Conservation (phyloP, 2,329 filamentous ascomycete species). For the Aspergillus sp. region DNA sequence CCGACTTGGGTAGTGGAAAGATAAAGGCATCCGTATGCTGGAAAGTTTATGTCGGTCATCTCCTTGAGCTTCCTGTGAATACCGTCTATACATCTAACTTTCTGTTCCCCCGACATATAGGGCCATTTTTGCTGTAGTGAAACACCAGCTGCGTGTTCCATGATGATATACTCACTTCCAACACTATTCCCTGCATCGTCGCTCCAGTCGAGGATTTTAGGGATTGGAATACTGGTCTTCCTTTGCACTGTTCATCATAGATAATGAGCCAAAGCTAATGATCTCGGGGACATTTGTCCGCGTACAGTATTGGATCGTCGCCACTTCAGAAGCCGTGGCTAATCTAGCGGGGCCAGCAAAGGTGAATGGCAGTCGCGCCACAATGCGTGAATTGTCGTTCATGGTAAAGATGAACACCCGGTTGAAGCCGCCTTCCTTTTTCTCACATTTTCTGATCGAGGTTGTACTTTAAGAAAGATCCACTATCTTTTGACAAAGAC, state of each 20-base stretch:
- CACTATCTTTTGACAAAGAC: slow-evolving; percentile 37
- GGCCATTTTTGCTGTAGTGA: slow-evolving; percentile 33
- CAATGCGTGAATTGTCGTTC: slow-evolving; percentile 36
- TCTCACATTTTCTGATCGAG: slow-evolving; percentile 36
- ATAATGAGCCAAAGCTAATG: not conserved
- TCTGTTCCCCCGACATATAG: slow-evolving; percentile 28
- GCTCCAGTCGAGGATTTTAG: slow-evolving; percentile 45
- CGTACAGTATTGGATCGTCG: slow-evolving; percentile 45
- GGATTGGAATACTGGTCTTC: slow-evolving; percentile 43
- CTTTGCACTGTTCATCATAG: too few species aligned
- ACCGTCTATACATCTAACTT: slow-evolving; percentile 23
- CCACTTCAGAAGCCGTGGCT: slow-evolving; percentile 45
- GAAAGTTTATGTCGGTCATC: slow-evolving; percentile 26
- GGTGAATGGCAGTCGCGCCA: slow-evolving; percentile 43
- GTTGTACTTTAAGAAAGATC: slow-evolving; percentile 36
- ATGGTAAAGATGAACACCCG: slow-evolving; percentile 44
- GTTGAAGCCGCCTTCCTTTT: slow-evolving; percentile 48
- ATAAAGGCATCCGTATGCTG: slow-evolving; percentile 39
- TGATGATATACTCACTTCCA: slow-evolving; percentile 42
- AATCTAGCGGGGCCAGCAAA: slow-evolving; percentile 38
- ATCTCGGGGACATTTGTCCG: not conserved
- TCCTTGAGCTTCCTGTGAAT: slow-evolving; percentile 11
- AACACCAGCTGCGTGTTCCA: slow-evolving; percentile 38
- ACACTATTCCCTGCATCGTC: slow-evolving; percentile 35
- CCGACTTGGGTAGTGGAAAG: slow-evolving; percentile 23